These are phyloP conservation scores for Oryza officinalis DNA, from an alignment of 176 grass and related monocot genomes.

Conservation along the genomic window DNA sequence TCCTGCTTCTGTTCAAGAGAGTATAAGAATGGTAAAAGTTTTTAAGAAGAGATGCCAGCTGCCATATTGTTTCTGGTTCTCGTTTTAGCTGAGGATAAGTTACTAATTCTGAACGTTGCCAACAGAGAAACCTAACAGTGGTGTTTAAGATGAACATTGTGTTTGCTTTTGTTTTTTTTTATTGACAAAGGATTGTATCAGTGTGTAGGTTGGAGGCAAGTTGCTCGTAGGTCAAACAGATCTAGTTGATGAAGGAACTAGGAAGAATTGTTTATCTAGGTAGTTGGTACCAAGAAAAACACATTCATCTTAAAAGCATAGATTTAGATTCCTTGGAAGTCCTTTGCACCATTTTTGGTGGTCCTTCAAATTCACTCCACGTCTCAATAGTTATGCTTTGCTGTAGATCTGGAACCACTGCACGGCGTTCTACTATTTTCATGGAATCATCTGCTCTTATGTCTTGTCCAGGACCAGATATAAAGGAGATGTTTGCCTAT, in stretches of 20 bases:
- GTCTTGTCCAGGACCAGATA: background rate
- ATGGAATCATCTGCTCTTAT: constrained; percentile 8
- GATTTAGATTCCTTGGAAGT: constrained; percentile 2
- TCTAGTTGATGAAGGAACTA: constrained; percentile 1
- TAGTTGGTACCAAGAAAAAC: background rate
- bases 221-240: constrained; percentile 6
- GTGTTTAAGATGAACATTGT: background rate
- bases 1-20: background rate
- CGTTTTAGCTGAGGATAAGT: background rate
- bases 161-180: background rate
- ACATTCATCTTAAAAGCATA: constrained; percentile 5
- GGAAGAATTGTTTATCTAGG: background rate
- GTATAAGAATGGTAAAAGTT: background rate
- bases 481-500: background rate
- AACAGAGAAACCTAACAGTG: constrained; percentile 12
- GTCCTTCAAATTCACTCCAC: constrained; percentile 7
- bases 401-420: constrained; percentile 18
- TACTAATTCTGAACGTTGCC: constrained; percentile 3
- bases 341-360: background rate
- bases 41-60: background rate
- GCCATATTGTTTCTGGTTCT: constrained; percentile 15
- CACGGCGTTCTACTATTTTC: background rate
- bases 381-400: constrained; percentile 4
- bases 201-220: background rate
- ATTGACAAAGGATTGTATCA: background rate